Evolutionary conservation across 2,329 filamentous ascomycete species (phyloP).

Genomic region (Saccharata proteae): DNA sequence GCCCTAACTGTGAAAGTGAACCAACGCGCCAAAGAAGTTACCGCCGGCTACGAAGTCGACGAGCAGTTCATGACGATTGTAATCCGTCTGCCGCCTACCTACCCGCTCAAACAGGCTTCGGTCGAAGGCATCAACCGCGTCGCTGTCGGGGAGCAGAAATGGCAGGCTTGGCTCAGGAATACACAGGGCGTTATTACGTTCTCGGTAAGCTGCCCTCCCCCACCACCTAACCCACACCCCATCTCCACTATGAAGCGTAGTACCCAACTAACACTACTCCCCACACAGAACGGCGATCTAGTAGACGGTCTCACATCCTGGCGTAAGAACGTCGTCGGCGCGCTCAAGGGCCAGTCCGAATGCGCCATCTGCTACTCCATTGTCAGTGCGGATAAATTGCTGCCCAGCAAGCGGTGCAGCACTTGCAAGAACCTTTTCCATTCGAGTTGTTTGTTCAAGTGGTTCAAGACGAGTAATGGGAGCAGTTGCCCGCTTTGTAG

Average conservation of each 20-base stretch:
- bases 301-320: constrained; percentile 80
- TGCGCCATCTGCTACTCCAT: constrained; percentile 97
- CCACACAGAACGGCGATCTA: constrained; percentile 77
- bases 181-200: constrained; percentile 91
- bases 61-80: constrained; percentile 72
- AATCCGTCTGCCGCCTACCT: constrained; percentile 69
- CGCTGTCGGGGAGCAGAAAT: constrained; percentile 80
- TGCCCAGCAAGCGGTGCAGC: constrained; percentile 81
- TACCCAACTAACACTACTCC: constrained; percentile 23
- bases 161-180: constrained; percentile 80
- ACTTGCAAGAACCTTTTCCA: constrained; percentile 96
- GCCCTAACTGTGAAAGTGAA: constrained; percentile 60
- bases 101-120: constrained; percentile 67
- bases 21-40: constrained; percentile 59
- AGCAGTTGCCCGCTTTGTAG: constrained; percentile 88
- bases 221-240: neutral
- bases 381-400: constrained; percentile 74
- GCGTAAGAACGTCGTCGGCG: constrained; percentile 73
- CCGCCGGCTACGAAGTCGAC: constrained; percentile 76
- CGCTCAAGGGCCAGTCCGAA: constrained; percentile 84
- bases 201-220: constrained; percentile 50
- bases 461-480: constrained; percentile 90
- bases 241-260: constrained; percentile 1
- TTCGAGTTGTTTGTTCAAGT: constrained; percentile 79
- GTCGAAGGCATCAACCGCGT: constrained; percentile 73